Conservation (phyloP, 2,329 filamentous ascomycete genomes). For the Cucurbitaria berberidis region DNA sequence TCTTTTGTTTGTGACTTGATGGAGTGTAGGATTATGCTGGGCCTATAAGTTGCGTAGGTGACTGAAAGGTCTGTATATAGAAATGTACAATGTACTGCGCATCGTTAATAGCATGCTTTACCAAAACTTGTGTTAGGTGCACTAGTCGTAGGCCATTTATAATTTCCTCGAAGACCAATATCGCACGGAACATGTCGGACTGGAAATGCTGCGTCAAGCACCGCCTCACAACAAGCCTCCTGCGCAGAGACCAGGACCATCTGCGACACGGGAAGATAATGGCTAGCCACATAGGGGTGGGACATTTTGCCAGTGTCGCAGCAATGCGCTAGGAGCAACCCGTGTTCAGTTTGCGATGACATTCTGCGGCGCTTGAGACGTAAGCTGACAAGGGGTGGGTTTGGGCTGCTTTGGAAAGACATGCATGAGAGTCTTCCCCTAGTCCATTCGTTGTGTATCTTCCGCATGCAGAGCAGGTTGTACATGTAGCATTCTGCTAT, state of each 20-base stretch:
- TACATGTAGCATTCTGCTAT: neutral
- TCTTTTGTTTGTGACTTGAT: neutral
- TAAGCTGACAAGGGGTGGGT: neutral
- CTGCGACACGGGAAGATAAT: neutral
- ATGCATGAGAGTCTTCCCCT: neutral
- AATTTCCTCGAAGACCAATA: neutral
- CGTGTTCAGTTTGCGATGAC: slow-evolving; percentile 1
- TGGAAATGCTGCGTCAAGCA: neutral
- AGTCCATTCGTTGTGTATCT: neutral
- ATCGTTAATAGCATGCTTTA: neutral
- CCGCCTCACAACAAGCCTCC: neutral
- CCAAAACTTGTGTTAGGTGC: neutral
- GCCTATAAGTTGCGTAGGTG: neutral
- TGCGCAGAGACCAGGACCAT: neutral
- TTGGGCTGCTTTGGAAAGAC: neutral
- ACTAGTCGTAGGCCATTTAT: no score
- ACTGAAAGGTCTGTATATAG: slow-evolving; percentile 15
- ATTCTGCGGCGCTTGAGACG: slow-evolving; percentile 8
- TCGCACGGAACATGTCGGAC: neutral
- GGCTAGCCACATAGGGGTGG: neutral
- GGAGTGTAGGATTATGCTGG: slow-evolving; percentile 17
- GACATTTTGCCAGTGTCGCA: neutral
- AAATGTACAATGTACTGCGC: slow-evolving; percentile 1
- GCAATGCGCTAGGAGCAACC: neutral
- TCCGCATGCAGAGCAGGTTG: neutral